phyloP scores from a whole-genome alignment of 2,329 filamentous ascomycete genomes.

The Chrysoporthe austroafricana region DNA sequence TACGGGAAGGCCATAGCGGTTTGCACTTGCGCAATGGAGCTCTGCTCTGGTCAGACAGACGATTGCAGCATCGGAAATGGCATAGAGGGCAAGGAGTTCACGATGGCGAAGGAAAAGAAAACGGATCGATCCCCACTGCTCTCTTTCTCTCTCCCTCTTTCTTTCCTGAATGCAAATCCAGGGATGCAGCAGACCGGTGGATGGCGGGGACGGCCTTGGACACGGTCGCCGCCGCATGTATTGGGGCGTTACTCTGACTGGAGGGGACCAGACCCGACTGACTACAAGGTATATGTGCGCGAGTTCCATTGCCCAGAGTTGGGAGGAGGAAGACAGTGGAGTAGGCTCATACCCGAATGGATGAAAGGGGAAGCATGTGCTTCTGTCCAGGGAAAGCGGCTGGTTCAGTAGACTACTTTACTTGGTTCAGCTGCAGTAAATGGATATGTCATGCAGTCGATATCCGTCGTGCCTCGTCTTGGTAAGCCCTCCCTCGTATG shows the following conservation, averaged over 20 bases:
- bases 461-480: neutral
- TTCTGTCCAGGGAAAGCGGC: neutral
- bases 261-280: neutral
- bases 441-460: neutral
- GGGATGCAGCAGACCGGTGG: neutral
- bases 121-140: neutral
- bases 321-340: neutral
- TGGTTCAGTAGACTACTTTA: neutral
- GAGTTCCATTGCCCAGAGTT: neutral
- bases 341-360: neutral
- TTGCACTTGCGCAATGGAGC: neutral
- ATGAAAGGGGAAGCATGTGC: neutral
- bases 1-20: neutral
- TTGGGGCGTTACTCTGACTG: neutral
- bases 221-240: neutral
- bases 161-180: neutral
- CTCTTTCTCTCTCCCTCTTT: neutral
- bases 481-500: neutral
- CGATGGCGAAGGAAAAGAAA: neutral
- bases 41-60: neutral
- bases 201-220: neutral
- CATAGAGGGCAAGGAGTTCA: neutral
- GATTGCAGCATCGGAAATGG: neutral
- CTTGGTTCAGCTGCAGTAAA: neutral
- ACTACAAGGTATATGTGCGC: neutral